phyloP scores from a whole-genome alignment of 2,329 filamentous ascomycete genomes.

The Dothistroma pini region DNA sequence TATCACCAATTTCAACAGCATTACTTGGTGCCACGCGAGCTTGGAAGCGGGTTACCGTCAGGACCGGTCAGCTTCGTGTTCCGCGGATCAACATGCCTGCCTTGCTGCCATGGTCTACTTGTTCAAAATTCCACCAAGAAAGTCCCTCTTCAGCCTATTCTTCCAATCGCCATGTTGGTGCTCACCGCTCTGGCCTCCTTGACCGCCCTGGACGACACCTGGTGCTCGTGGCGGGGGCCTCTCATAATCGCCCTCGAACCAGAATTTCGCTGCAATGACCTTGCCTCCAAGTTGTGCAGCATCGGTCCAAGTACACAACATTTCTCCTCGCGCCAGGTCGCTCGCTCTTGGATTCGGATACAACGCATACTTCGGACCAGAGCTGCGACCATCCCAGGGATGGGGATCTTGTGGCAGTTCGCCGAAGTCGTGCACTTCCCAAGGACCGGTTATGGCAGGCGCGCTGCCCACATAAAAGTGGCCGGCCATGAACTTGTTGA shows the following conservation, averaged over 20 bases:
- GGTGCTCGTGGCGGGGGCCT: neutral
- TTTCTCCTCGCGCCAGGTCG: conserved; percentile 3
- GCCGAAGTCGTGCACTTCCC: conserved; percentile 8
- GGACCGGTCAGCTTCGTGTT: neutral
- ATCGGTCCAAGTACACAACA: conserved; percentile 12
- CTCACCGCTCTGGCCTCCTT: neutral
- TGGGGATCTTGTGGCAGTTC: conserved; percentile 5
- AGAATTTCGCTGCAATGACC: conserved; percentile 9
- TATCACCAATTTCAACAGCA: no score
- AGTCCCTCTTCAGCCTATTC: conserved; percentile 1
- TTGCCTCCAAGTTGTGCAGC: conserved; percentile 6
- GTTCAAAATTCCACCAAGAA: neutral
- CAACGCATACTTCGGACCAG: conserved; percentile 8
- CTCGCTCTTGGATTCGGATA: conserved; percentile 8
- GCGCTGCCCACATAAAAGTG: conserved; percentile 3
- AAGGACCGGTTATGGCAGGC: neutral
- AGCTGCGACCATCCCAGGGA: conserved; percentile 5
- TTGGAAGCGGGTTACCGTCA: no score
- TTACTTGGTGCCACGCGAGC: no score
- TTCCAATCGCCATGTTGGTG: neutral
- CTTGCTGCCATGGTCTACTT: neutral
- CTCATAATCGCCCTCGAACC: conserved; percentile 5
- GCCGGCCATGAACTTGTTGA: conserved; percentile 6
- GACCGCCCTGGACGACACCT: neutral
- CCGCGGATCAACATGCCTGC: neutral